Percentiles rank a stretch among this genome's conserved stretches.
Conservation (phyloP, 495 filamentous ascomycete species). For the Neurospora sp. region DNA sequence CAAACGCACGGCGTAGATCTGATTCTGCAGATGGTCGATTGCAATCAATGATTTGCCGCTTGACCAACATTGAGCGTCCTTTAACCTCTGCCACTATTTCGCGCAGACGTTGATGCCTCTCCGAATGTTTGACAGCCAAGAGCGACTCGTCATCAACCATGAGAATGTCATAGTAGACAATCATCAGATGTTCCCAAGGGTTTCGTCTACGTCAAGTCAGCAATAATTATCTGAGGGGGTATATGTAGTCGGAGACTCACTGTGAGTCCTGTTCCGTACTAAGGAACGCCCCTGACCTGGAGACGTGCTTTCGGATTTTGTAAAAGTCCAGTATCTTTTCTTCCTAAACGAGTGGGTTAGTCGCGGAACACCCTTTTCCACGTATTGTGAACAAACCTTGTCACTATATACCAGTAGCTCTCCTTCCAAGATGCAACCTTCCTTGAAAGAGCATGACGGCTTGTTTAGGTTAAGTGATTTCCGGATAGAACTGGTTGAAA, state of each 20-base stretch:
- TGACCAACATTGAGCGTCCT: slow-evolving; percentile 51
- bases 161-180: slow-evolving; percentile 72
- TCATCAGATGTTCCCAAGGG: slow-evolving; percentile 68
- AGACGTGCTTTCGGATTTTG: slow-evolving; percentile 71
- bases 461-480: slow-evolving; percentile 49
- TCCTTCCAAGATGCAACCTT: slow-evolving; percentile 67
- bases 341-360: slow-evolving; percentile 18
- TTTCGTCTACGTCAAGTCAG: slow-evolving; percentile 37
- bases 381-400: slow-evolving; percentile 22
- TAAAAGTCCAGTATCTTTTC: slow-evolving; percentile 57
- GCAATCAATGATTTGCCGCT: slow-evolving; percentile 56
- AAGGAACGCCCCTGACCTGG: slow-evolving; percentile 60
- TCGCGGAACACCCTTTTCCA: background rate
- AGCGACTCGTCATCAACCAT: slow-evolving; percentile 60
- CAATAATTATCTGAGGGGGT: background rate
- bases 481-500: slow-evolving; percentile 30
- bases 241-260: slow-evolving; percentile 26
- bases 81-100: slow-evolving; percentile 44
- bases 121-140: slow-evolving; percentile 47
- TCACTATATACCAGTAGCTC: slow-evolving; percentile 73
- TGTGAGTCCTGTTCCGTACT: slow-evolving; percentile 62
- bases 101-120: slow-evolving; percentile 50
- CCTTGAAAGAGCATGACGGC: slow-evolving; percentile 45
- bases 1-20: slow-evolving; percentile 52
- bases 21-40: slow-evolving; percentile 31